phyloP scores from a whole-genome alignment of 495 filamentous ascomycete species.

The Trichoderma reesei region DNA sequence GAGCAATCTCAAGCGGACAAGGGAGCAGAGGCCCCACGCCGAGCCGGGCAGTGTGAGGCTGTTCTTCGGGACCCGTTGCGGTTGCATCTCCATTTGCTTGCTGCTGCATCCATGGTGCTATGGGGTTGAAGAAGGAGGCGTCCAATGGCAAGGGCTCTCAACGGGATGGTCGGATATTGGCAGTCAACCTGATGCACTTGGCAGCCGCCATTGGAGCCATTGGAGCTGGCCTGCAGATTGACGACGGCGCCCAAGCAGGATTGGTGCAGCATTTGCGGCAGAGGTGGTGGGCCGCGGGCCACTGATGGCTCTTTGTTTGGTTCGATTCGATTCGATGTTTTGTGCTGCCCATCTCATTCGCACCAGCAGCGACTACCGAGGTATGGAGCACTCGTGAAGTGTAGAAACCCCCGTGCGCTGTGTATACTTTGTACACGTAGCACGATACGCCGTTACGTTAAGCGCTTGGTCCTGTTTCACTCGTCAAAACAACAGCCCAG shows the following conservation, averaged over 20 bases:
- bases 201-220: slow-evolving; percentile 1
- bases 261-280: background rate
- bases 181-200: background rate
- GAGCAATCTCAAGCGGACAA: background rate
- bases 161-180: background rate
- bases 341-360: background rate
- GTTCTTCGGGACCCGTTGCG: background rate
- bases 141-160: background rate
- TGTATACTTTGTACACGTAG: no score
- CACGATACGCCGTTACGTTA: background rate
- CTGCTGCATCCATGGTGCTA: background rate
- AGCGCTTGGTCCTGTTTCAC: background rate
- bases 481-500: no score
- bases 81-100: background rate
- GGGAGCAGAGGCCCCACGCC: background rate
- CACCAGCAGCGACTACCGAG: background rate
- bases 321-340: background rate
- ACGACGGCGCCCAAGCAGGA: background rate
- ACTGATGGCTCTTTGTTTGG: background rate
- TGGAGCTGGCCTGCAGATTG: background rate
- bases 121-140: background rate
- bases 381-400: no score
- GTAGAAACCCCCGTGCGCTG: no score
- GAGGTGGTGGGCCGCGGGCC: background rate
- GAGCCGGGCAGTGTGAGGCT: slow-evolving; percentile 1